These are phyloP conservation scores for Knoxdaviesia proteae DNA, from an alignment of 2,329 filamentous ascomycete species.

Conservation along the genomic window DNA sequence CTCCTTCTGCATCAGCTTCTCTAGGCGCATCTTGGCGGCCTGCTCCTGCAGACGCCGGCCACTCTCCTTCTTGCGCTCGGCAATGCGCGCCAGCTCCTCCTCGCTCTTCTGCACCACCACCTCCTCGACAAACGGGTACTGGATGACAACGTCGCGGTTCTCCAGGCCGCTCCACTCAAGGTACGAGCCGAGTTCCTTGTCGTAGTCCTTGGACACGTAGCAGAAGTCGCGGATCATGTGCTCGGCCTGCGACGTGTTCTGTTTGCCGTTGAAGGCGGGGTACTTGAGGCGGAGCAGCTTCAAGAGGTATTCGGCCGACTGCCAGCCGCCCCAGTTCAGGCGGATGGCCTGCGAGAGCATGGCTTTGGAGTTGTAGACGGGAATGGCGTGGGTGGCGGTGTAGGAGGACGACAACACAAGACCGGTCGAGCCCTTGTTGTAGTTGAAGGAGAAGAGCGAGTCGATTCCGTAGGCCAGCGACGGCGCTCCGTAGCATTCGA, in stretches of 20 bases:
- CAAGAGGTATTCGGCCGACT: slow-evolving; percentile 74
- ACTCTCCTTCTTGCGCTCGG: slow-evolving; percentile 88
- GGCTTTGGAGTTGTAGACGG: slow-evolving; percentile 70
- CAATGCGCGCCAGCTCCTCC: slow-evolving; percentile 74
- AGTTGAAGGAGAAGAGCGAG: slow-evolving; percentile 83
- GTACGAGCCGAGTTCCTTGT: slow-evolving; percentile 52
- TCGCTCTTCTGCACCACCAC: slow-evolving; percentile 79
- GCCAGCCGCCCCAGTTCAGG: slow-evolving; percentile 85
- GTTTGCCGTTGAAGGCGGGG: slow-evolving; percentile 66
- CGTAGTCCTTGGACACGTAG: slow-evolving; percentile 72
- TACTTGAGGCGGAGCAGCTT: slow-evolving; percentile 87
- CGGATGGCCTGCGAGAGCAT: slow-evolving; percentile 69
- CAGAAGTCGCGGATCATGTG: slow-evolving; percentile 74
- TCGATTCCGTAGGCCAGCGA: slow-evolving; percentile 89
- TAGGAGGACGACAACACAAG: slow-evolving; percentile 82
- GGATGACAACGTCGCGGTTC: slow-evolving; percentile 70
- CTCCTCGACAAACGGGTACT: slow-evolving; percentile 87
- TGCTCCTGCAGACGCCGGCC: slow-evolving; percentile 83
- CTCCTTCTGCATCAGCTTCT: slow-evolving; percentile 90
- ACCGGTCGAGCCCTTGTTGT: slow-evolving; percentile 75
- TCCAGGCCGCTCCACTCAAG: slow-evolving; percentile 86
- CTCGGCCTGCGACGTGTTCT: slow-evolving; percentile 73
- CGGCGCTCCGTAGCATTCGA: slow-evolving; percentile 84
- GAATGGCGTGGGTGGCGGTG: slow-evolving; percentile 86
- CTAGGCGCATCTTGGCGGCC: slow-evolving; percentile 88